phyloP scores from a whole-genome alignment of 192 early-diverging fungal genomes.

The Coemansia sp. region DNA sequence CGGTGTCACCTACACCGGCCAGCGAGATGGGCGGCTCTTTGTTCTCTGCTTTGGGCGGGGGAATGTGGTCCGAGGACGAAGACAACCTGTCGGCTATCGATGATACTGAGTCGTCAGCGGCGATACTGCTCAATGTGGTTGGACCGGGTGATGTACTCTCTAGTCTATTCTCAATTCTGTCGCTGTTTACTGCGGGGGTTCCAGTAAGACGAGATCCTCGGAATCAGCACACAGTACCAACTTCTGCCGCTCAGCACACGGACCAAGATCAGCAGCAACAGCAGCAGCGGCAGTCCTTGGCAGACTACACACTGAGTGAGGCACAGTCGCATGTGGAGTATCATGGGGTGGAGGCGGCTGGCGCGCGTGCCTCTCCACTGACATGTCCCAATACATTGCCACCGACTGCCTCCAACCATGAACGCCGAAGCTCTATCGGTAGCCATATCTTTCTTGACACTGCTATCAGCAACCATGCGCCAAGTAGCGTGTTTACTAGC shows the following conservation, averaged over 20 bases:
- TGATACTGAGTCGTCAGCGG: constrained; percentile 56
- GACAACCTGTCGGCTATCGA: not conserved
- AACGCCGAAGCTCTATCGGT: not conserved
- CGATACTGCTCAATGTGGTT: constrained; percentile 75
- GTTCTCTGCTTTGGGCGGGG: constrained; percentile 23
- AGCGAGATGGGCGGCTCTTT: not conserved
- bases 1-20: not conserved
- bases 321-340: not conserved
- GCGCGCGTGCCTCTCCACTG: constrained; percentile 4
- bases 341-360: constrained; percentile 1
- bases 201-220: constrained; percentile 37
- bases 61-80: not conserved
- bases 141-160: constrained; percentile 87
- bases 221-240: not conserved
- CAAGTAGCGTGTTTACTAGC: not conserved
- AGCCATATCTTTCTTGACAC: not conserved
- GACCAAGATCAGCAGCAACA: constrained; percentile 13
- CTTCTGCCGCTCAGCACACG: not conserved
- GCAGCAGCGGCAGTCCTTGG: not conserved
- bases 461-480: not conserved
- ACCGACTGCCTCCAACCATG: not conserved
- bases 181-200: constrained; percentile 80
- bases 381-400: not conserved
- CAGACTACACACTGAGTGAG: constrained; percentile 5
- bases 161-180: constrained; percentile 89